These are phyloP conservation scores for Phytophthora cajani DNA, from an alignment of 352 stramenopile species.

Conservation along the genomic window DNA sequence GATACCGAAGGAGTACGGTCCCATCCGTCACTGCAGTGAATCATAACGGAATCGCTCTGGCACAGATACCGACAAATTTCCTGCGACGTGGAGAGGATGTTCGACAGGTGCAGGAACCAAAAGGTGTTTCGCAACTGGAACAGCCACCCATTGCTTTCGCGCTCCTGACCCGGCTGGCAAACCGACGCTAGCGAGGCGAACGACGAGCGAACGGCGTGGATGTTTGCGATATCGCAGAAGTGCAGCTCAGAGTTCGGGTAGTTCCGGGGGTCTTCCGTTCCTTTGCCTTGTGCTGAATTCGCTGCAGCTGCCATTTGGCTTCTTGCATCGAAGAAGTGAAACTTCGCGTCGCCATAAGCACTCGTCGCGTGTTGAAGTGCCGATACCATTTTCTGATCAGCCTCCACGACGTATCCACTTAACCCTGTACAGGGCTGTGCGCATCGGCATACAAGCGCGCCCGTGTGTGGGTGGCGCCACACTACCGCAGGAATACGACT, in stretches of 20 bases:
- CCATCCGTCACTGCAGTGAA: constrained; percentile 99
- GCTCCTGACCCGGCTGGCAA: constrained; percentile 80
- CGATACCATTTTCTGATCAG: constrained; percentile 82
- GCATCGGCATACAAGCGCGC: constrained; percentile 90
- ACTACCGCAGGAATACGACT: constrained; percentile 94
- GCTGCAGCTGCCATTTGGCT: constrained; percentile 87
- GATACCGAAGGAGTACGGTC: constrained; percentile 95
- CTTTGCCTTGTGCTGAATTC: constrained; percentile 89
- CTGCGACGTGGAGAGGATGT: constrained; percentile 94
- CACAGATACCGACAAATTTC: constrained; percentile 94
- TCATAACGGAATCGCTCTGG: constrained; percentile 95
- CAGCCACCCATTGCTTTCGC: constrained; percentile 78
- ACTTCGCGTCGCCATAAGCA: constrained; percentile 64
- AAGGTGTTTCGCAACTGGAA: constrained; percentile 95
- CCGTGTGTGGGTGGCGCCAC: constrained; percentile 92
- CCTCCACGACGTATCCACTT: constrained; percentile 81
- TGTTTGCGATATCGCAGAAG: constrained; percentile 99
- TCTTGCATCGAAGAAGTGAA: constrained; percentile 88
- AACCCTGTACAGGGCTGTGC: constrained; percentile 85
- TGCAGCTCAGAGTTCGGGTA: constrained; percentile 96
- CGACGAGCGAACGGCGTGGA: constrained; percentile 96
- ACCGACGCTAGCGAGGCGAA: constrained; percentile 81
- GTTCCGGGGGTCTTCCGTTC: constrained; percentile 92
- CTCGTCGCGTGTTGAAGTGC: constrained; percentile 76
- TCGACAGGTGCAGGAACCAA: constrained; percentile 97